Evolutionary conservation across 2,329 filamentous ascomycete genomes (phyloP).

Genomic region (Capronia coronata): DNA sequence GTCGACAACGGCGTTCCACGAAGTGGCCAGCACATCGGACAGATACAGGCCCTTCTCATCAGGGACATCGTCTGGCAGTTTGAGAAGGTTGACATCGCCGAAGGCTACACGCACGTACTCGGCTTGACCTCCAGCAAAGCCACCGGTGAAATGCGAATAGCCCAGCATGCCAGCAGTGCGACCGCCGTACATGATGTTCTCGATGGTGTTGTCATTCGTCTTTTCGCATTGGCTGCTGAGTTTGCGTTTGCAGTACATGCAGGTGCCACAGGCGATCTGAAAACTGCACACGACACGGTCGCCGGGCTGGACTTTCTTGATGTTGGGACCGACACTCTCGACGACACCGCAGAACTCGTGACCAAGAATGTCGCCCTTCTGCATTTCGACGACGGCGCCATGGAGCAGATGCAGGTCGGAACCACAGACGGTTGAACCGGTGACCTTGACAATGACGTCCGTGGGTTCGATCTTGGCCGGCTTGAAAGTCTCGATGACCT

Average conservation of each 20-base stretch:
- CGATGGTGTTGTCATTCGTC: slow-evolving; percentile 67
- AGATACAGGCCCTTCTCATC: slow-evolving; percentile 80
- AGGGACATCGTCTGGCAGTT: slow-evolving; percentile 69
- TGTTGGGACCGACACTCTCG: slow-evolving; percentile 49
- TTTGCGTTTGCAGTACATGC: slow-evolving; percentile 73
- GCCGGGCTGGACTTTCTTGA: slow-evolving; percentile 52
- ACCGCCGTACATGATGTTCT: slow-evolving; percentile 71
- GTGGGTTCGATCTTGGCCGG: slow-evolving; percentile 65
- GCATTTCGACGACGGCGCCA: slow-evolving; percentile 51
- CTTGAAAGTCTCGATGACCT: slow-evolving; percentile 64
- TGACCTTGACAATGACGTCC: slow-evolving; percentile 77
- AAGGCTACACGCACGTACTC: slow-evolving; percentile 79
- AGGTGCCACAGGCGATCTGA: slow-evolving; percentile 65
- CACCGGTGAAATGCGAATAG: slow-evolving; percentile 70
- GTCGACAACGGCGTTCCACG: slow-evolving; percentile 76
- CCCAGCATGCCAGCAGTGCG: slow-evolving; percentile 68
- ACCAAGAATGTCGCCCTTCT: slow-evolving; percentile 61
- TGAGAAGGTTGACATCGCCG: slow-evolving; percentile 72
- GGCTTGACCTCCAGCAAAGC: slow-evolving; percentile 80
- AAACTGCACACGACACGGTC: slow-evolving; percentile 76
- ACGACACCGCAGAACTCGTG: slow-evolving; percentile 51
- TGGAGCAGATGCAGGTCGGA: slow-evolving; percentile 52
- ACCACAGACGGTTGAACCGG: slow-evolving; percentile 56
- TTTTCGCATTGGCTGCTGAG: slow-evolving; percentile 43
- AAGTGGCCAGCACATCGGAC: slow-evolving; percentile 72